Evolutionary conservation across 257 asterid species (phyloP).

Genomic region (Misopates orontium): DNA sequence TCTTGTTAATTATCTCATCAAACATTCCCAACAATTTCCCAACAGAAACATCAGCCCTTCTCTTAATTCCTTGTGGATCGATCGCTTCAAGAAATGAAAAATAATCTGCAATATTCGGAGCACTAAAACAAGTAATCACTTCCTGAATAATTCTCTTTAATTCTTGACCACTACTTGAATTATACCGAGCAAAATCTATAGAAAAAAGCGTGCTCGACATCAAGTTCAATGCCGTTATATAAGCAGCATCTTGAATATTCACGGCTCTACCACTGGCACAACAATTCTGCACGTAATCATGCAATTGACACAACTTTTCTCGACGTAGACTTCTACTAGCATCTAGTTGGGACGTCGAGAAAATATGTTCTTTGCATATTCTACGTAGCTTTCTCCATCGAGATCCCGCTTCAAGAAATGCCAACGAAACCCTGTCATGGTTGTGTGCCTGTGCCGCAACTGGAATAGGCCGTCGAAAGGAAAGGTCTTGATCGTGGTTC

Average conservation of each 20-base stretch:
- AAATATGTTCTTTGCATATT: constrained; percentile 34
- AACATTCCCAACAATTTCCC: constrained; percentile 21
- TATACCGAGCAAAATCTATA: constrained; percentile 19
- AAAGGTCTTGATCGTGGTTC: constrained; percentile 32
- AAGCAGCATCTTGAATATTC: constrained; percentile 38
- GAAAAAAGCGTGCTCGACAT: constrained; percentile 44
- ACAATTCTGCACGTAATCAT: constrained; percentile 22
- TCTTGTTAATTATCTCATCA: constrained; percentile 15
- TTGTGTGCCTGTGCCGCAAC: constrained; percentile 25
- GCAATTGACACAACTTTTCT: constrained; percentile 28
- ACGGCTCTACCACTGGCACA: constrained; percentile 21
- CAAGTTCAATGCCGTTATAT: constrained; percentile 38
- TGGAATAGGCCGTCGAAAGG: constrained; percentile 25
- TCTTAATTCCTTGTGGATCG: constrained; percentile 39
- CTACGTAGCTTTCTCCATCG: constrained; percentile 37
- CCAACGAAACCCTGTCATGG: constrained; percentile 31
- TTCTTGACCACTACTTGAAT: constrained; percentile 26
- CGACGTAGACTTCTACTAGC: constrained; percentile 28
- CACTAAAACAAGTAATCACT: constrained; percentile 23
- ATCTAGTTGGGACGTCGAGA: constrained; percentile 32
- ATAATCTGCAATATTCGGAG: constrained; percentile 38
- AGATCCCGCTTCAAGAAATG: constrained; percentile 27
- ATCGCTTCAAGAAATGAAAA: constrained; percentile 31
- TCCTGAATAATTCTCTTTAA: constrained; percentile 40
- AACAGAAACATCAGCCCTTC: constrained; percentile 4